Conservation (phyloP, 345 rosid genomes). For the Camelina sativa region DNA sequence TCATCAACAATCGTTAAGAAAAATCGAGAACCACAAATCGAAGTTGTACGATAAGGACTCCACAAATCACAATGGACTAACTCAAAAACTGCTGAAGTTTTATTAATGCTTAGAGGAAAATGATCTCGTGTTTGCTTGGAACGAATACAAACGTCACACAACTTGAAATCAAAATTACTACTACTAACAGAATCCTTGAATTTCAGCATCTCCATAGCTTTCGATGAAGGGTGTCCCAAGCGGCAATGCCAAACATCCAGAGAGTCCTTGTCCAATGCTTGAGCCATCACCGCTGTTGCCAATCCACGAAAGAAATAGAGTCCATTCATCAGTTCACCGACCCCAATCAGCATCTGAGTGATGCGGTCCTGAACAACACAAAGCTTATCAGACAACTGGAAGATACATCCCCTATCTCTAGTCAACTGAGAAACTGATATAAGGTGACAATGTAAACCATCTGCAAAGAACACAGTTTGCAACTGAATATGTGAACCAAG, state of each 20-base stretch:
- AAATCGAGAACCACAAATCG: background rate
- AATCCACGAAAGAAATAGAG: background rate
- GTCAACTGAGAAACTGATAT: background rate
- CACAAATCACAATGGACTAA: background rate
- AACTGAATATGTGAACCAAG: background rate
- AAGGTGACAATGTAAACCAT: background rate
- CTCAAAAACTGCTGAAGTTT: background rate
- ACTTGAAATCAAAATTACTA: background rate
- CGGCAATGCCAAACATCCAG: background rate
- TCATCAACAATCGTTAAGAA: background rate
- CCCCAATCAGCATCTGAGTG: background rate
- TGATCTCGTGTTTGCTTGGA: background rate
- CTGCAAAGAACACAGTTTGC: background rate
- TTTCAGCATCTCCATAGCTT: background rate
- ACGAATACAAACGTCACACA: background rate
- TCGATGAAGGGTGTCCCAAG: background rate
- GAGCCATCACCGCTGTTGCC: accelerated
- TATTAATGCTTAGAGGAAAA: background rate
- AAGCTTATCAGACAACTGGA: background rate
- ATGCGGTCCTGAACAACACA: conserved; percentile 1
- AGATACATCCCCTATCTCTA: background rate
- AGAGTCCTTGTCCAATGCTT: accelerated
- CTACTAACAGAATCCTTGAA: background rate
- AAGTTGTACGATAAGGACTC: background rate
- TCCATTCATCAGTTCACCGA: background rate